Percentiles rank a stretch among this genome's conserved stretches.
Conservation (phyloP, 1,284 basidiomycete genomes). For the Apiotrichum gracile region DNA sequence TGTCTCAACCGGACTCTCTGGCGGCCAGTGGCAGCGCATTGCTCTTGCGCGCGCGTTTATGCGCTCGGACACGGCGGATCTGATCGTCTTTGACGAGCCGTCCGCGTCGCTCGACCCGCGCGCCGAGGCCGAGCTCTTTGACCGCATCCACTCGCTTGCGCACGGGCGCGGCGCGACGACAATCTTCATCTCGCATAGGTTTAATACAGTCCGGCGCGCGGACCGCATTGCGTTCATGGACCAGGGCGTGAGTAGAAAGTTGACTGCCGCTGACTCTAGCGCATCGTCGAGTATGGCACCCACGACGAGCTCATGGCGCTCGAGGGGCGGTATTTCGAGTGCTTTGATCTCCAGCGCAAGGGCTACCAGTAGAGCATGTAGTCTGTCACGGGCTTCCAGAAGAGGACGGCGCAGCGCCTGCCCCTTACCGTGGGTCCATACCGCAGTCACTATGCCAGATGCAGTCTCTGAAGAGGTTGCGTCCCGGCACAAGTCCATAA, state of each 20-base stretch:
- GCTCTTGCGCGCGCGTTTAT: constrained; percentile 77
- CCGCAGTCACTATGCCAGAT: too few species aligned
- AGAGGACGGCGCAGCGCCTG: too few species aligned
- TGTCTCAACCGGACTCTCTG: constrained; percentile 7
- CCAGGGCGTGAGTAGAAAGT: constrained; percentile 55
- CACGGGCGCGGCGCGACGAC: constrained; percentile 52
- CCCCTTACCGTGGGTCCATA: too few species aligned
- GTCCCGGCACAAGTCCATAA: too few species aligned
- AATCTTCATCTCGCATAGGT: constrained; percentile 74
- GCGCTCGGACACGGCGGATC: constrained; percentile 67
- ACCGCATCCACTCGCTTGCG: constrained; percentile 28
- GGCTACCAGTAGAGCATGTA: constrained; percentile 1
- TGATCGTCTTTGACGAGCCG: constrained; percentile 64
- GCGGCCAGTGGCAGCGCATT: constrained; percentile 70
- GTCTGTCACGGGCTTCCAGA: too few species aligned
- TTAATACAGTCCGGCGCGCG: constrained; percentile 38
- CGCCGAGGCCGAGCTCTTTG: constrained; percentile 70
- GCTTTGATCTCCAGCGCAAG: constrained; percentile 24
- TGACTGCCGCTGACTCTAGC: constrained; percentile 47
- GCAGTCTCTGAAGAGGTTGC: too few species aligned
- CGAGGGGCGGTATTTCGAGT: constrained; percentile 26
- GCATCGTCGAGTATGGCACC: constrained; percentile 73
- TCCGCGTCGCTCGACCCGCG: constrained; percentile 64
- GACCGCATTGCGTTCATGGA: constrained; percentile 69
- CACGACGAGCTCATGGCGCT: constrained; percentile 62